phyloP scores from a whole-genome alignment of 2,329 filamentous ascomycete genomes.

The Fusarium duplospermum region DNA sequence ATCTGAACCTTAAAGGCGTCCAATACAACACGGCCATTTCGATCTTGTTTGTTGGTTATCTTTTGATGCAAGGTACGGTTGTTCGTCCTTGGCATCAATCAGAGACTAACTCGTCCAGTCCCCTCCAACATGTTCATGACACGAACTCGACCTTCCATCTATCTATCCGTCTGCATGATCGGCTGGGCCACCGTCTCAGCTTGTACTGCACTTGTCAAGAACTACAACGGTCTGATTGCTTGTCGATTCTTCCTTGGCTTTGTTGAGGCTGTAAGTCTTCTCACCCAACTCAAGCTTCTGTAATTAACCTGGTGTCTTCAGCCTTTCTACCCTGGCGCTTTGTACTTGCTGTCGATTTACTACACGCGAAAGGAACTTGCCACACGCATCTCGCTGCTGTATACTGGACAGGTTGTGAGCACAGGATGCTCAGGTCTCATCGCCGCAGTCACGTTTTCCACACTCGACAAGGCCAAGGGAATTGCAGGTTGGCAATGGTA shows the following conservation, averaged over 20 bases:
- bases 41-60: conserved; percentile 38
- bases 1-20: conserved; percentile 32
- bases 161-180: conserved; percentile 19
- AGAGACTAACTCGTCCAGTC: neutral
- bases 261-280: conserved; percentile 14
- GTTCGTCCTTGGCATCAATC: neutral
- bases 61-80: conserved; percentile 23
- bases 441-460: conserved; percentile 66
- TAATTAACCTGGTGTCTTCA: neutral
- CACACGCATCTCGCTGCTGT: conserved; percentile 22
- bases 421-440: conserved; percentile 73
- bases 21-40: conserved; percentile 38
- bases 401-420: conserved; percentile 55
- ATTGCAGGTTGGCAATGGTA: conserved; percentile 67
- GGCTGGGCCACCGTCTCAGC: conserved; percentile 22
- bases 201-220: conserved; percentile 2
- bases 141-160: conserved; percentile 17
- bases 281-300: conserved; percentile 44
- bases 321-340: conserved; percentile 25
- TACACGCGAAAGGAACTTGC: conserved; percentile 27
- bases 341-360: conserved; percentile 24
- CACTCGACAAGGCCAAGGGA: conserved; percentile 55
- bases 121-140: conserved; percentile 29
- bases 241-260: conserved; percentile 25
- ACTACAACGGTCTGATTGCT: conserved; percentile 11